Percentiles rank a stretch among this genome's conserved stretches.
Evolutionary conservation across 2,329 filamentous ascomycete genomes (phyloP).

Genomic region (Fusarium brevicatenulatum): DNA sequence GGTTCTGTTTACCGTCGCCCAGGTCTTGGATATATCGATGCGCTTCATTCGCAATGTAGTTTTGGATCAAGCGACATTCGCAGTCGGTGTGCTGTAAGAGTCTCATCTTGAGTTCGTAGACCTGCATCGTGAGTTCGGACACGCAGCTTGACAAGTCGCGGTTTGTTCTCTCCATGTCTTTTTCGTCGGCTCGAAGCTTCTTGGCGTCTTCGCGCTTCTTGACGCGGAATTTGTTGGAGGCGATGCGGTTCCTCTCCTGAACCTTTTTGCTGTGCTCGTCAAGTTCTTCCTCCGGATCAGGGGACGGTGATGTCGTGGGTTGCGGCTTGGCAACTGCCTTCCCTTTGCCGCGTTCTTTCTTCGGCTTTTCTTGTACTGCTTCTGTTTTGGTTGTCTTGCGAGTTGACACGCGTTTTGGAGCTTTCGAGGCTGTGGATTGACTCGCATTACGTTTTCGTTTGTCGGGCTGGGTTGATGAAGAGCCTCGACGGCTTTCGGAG

Average conservation of each 20-base stretch:
- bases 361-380: background rate
- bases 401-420: background rate
- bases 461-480: background rate
- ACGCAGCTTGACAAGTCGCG: slow-evolving; percentile 18
- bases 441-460: background rate
- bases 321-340: background rate
- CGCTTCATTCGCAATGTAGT: slow-evolving; percentile 35
- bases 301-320: background rate
- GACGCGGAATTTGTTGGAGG: slow-evolving; percentile 41
- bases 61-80: slow-evolving; percentile 38
- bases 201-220: slow-evolving; percentile 34
- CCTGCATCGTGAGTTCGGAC: slow-evolving; percentile 27
- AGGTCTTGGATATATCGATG: slow-evolving; percentile 23
- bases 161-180: slow-evolving; percentile 29
- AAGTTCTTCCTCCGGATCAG: background rate
- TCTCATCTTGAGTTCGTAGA: slow-evolving; percentile 38
- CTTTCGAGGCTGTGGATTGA: fast-evolving
- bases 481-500: background rate
- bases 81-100: slow-evolving; percentile 40
- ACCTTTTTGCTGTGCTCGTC: background rate
- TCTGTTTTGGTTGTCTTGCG: background rate
- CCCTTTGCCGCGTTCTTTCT: background rate
- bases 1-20: background rate
- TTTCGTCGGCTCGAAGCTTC: slow-evolving; percentile 28
- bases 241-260: slow-evolving; percentile 38